phyloP scores from a whole-genome alignment of 23 red algal genomes.

The Gracilaria vermiculophylla region DNA sequence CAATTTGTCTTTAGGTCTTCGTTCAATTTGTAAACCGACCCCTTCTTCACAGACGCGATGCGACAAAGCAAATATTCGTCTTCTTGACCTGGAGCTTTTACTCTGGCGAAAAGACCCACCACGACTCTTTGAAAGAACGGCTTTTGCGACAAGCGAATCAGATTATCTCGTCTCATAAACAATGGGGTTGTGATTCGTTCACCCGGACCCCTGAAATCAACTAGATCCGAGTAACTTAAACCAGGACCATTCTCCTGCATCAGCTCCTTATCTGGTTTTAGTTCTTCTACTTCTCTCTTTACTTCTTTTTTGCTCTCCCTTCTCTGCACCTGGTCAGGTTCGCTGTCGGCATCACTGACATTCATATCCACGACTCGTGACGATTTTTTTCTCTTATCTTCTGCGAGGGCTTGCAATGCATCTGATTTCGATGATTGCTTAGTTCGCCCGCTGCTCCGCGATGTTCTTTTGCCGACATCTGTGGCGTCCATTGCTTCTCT shows the following conservation, averaged over 20 bases:
- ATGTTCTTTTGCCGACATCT: neutral
- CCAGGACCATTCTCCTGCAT: slow-evolving; percentile 42
- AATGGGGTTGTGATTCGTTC: slow-evolving; percentile 17
- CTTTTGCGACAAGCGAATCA: slow-evolving; percentile 33
- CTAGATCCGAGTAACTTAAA: slow-evolving; percentile 41
- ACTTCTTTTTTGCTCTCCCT: neutral
- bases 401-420: slow-evolving; percentile 48
- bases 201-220: slow-evolving; percentile 3
- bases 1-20: slow-evolving; percentile 34
- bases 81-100: slow-evolving; percentile 10
- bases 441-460: slow-evolving; percentile 43
- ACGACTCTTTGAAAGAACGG: slow-evolving; percentile 56
- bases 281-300: slow-evolving; percentile 16
- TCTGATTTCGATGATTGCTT: slow-evolving; percentile 56
- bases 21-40: slow-evolving; percentile 31
- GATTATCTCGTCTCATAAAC: slow-evolving; percentile 52
- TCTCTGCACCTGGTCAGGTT: neutral
- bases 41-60: slow-evolving; percentile 45
- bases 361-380: slow-evolving; percentile 30
- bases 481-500: neutral
- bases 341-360: slow-evolving; percentile 64
- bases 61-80: slow-evolving; percentile 55
- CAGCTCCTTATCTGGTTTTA: neutral
- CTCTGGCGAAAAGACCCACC: slow-evolving; percentile 41
- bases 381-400: slow-evolving; percentile 46